Evolutionary conservation across 768 basidiomycete species (phyloP).

Genomic region (Lactarius vividus): DNA sequence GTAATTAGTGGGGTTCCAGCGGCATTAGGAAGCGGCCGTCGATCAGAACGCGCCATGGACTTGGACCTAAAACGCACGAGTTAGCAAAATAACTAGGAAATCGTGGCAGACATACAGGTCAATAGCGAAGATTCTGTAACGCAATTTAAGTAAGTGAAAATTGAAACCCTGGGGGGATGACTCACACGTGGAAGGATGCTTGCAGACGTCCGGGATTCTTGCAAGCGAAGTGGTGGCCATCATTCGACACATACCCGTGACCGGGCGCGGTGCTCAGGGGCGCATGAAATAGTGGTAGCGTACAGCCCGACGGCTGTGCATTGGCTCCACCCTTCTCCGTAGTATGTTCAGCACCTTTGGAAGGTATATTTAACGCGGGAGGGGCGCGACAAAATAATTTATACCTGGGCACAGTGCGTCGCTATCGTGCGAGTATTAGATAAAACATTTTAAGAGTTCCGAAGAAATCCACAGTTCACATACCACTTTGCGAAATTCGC

Average conservation of each 20-base stretch:
- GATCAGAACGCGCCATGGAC: too few relatives aligned
- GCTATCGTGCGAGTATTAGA: constrained; percentile 32
- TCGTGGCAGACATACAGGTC: constrained; percentile 38
- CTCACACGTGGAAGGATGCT: constrained; percentile 59
- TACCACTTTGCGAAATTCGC: constrained; percentile 38
- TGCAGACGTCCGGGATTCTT: constrained; percentile 50
- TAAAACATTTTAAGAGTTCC: constrained; percentile 17
- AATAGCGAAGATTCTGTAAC: constrained; percentile 48
- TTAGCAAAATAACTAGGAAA: neutral
- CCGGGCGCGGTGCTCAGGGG: constrained; percentile 35
- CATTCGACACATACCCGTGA: constrained; percentile 49
- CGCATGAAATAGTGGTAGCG: constrained; percentile 50
- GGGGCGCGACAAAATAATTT: too few relatives aligned
- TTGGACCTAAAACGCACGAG: constrained; percentile 40
- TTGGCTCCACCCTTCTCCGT: constrained; percentile 30
- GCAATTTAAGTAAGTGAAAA: neutral
- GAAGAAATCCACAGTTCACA: constrained; percentile 38
- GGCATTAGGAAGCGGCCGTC: constrained; percentile 44
- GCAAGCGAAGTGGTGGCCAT: constrained; percentile 56
- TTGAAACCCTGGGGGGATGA: constrained; percentile 4
- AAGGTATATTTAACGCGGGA: too few relatives aligned
- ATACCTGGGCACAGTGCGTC: constrained; percentile 51
- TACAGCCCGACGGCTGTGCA: constrained; percentile 52
- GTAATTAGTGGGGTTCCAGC: constrained; percentile 40
- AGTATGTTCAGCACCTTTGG: constrained; percentile 48